phyloP scores from a whole-genome alignment of 345 rosid species.

The Alliaria petiolata region DNA sequence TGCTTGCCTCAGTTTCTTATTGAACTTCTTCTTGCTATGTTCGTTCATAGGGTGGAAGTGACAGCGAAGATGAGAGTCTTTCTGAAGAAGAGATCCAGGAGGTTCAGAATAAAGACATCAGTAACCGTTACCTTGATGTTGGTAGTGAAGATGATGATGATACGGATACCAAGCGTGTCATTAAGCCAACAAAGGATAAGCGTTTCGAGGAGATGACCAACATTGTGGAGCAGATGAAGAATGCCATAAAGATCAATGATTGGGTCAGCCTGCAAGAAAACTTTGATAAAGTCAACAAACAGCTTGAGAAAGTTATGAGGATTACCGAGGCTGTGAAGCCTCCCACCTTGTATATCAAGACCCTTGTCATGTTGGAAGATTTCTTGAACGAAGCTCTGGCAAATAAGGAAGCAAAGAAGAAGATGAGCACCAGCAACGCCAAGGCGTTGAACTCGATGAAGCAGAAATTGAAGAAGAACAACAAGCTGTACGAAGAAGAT shows the following conservation, averaged over 20 bases:
- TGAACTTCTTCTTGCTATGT: neutral
- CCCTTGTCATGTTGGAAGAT: slow-evolving; percentile 90
- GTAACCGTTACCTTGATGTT: slow-evolving; percentile 45
- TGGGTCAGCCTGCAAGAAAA: slow-evolving; percentile 88
- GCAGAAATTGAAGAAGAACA: slow-evolving; percentile 88
- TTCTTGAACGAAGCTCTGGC: slow-evolving; percentile 76
- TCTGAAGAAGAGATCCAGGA: slow-evolving; percentile 46
- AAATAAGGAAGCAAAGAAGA: slow-evolving; percentile 92
- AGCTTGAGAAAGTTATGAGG: slow-evolving; percentile 94
- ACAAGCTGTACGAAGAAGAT: slow-evolving; percentile 75
- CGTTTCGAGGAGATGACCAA: slow-evolving; percentile 77
- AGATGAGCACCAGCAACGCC: slow-evolving; percentile 94
- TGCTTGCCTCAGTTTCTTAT: neutral
- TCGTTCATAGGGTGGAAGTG: slow-evolving; percentile 53
- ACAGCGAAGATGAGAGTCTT: slow-evolving; percentile 62
- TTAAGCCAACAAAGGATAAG: slow-evolving; percentile 86
- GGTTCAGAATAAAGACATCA: slow-evolving; percentile 33
- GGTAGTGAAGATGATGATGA: slow-evolving; percentile 74
- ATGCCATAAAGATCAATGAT: slow-evolving; percentile 93
- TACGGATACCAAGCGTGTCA: slow-evolving; percentile 55
- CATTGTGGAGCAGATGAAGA: slow-evolving; percentile 82
- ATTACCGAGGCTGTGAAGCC: slow-evolving; percentile 68
- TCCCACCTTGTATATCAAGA: slow-evolving; percentile 65
- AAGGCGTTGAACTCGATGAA: slow-evolving; percentile 95
- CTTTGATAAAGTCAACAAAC: slow-evolving; percentile 90